phyloP scores from a whole-genome alignment of 2,329 filamentous ascomycete species.

The Pseudomassariella vexata region DNA sequence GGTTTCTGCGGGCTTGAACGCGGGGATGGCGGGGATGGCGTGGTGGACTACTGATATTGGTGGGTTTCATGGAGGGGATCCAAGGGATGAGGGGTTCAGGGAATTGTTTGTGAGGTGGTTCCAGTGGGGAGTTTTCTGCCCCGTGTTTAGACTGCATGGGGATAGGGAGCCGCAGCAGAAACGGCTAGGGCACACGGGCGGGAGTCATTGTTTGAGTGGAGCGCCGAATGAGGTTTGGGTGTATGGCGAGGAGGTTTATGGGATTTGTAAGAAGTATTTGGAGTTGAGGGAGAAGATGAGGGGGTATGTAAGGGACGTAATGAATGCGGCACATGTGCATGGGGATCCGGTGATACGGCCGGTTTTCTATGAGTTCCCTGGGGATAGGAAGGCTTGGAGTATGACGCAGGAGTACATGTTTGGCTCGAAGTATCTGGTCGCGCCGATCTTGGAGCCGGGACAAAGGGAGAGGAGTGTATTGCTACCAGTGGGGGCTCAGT shows the following conservation, averaged over 20 bases:
- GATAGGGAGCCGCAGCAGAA: slow-evolving; percentile 52
- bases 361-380: slow-evolving; percentile 59
- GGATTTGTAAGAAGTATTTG: slow-evolving; percentile 56
- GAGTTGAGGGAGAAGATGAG: slow-evolving; percentile 50
- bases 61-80: slow-evolving; percentile 62
- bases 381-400: slow-evolving; percentile 47
- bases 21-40: slow-evolving; percentile 57
- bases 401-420: slow-evolving; percentile 60
- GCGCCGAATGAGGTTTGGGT: slow-evolving; percentile 61
- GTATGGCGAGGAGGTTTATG: slow-evolving; percentile 55
- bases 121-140: slow-evolving; percentile 62
- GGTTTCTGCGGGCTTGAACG: slow-evolving; percentile 58
- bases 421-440: slow-evolving; percentile 52
- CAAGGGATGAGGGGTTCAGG: slow-evolving; percentile 47
- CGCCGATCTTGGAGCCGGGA: slow-evolving; percentile 47
- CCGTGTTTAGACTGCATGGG: slow-evolving; percentile 62
- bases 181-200: slow-evolving; percentile 26
- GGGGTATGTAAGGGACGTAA: slow-evolving; percentile 50
- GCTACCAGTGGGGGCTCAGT: no score
- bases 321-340: slow-evolving; percentile 53
- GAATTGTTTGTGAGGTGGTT: slow-evolving; percentile 65
- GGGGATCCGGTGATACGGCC: slow-evolving; percentile 58
- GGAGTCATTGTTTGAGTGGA: slow-evolving; percentile 39
- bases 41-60: slow-evolving; percentile 71
- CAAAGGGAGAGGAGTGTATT: no score